Base-by-base conservation (phyloP, 2,329 filamentous ascomycete species). In the Scytalidium sp. region DNA sequence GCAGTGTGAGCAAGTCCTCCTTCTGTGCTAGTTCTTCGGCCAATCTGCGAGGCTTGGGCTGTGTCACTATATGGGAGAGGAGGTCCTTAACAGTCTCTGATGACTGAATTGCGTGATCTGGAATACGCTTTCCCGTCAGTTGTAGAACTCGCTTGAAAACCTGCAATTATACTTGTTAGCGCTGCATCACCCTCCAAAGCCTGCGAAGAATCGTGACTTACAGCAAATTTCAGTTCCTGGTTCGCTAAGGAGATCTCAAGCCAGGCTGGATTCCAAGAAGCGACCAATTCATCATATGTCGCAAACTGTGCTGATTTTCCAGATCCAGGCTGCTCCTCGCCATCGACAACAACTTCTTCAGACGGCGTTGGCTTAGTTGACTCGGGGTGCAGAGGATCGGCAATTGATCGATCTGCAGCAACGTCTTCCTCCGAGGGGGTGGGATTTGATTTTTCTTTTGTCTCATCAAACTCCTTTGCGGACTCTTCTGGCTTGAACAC, bases 111-210 rank as follows among this genome's bases (percentile, higher is more conserved):
- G 80, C 78, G 43, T 81, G 74, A 68, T 97, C 93, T 15, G 87
- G 76, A 56, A 96, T 75, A 51, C 82, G 80, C 53, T 84, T 81
- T 53, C 90, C 89, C n/a, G 87, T 92, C 52, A 96, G 76, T 66
- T 94, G 88, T 66, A 87, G 83, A 53, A 91, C 73, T 51, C 90
- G 85, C 72, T 96, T 96, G 61, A 85, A 73, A 56, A 94, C 78
- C 92, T 97, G 58, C 21, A 39, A 45, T 19, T 19, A 46, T 23
- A 19, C 42, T 25, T 15, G 43, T 60, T 49, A 59, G 53, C 21
- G 48, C 46, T 20, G 39, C 29, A 21, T 29, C 13, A 39, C 22
- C n/a, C 3, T 23, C 19, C 3, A 32, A 27, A 19, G 19, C 3
- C 19, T 17, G 23, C 9, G 32, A 7, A 17, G 36, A 29, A 52